Evolutionary conservation across 768 basidiomycete species (phyloP).

Genomic region (Suillus occidentalis): DNA sequence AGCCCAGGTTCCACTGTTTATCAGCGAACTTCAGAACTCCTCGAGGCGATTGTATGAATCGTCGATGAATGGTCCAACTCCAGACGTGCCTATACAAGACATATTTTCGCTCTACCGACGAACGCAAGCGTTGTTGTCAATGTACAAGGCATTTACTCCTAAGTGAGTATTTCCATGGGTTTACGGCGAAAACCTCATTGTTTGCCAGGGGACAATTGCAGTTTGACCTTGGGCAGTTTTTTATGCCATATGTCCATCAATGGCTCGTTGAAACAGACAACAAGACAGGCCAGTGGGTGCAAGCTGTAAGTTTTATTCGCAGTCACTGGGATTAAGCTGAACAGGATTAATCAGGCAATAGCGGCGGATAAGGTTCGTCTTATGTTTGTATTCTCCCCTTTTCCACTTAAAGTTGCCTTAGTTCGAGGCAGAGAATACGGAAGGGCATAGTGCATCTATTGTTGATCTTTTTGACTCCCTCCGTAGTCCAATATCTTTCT

Average conservation of each 20-base stretch:
- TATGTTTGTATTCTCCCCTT: not conserved
- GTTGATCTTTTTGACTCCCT: slow-evolving; percentile 95
- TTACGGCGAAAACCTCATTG: slow-evolving; percentile 9
- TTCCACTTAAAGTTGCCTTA: slow-evolving; percentile 26
- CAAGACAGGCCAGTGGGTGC: slow-evolving; percentile 93
- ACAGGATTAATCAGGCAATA: slow-evolving; percentile 56
- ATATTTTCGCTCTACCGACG: slow-evolving; percentile 85
- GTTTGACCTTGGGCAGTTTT: slow-evolving; percentile 76
- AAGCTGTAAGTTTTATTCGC: slow-evolving; percentile 60
- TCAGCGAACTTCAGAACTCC: slow-evolving; percentile 65
- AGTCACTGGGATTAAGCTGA: slow-evolving; percentile 10
- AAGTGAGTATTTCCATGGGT: slow-evolving; percentile 48
- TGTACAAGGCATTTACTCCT: slow-evolving; percentile 80
- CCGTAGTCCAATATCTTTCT: slow-evolving; percentile 83
- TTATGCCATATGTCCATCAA: slow-evolving; percentile 83
- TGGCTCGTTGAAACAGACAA: slow-evolving; percentile 89
- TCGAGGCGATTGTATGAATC: slow-evolving; percentile 78
- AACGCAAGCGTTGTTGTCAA: slow-evolving; percentile 69
- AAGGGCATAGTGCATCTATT: slow-evolving; percentile 95
- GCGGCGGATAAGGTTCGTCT: slow-evolving; percentile 71
- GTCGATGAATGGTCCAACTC: slow-evolving; percentile 84
- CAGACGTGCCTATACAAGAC: slow-evolving; percentile 87
- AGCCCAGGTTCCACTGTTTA: slow-evolving; percentile 60
- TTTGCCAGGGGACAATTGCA: slow-evolving; percentile 49
- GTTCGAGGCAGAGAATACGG: slow-evolving; percentile 76